A percentile compares a stretch with the other conserved stretches of the same genome.
Evolutionary conservation across 163 green algal species (phyloP).

Genomic region (Prototheca wickerhamii): DNA sequence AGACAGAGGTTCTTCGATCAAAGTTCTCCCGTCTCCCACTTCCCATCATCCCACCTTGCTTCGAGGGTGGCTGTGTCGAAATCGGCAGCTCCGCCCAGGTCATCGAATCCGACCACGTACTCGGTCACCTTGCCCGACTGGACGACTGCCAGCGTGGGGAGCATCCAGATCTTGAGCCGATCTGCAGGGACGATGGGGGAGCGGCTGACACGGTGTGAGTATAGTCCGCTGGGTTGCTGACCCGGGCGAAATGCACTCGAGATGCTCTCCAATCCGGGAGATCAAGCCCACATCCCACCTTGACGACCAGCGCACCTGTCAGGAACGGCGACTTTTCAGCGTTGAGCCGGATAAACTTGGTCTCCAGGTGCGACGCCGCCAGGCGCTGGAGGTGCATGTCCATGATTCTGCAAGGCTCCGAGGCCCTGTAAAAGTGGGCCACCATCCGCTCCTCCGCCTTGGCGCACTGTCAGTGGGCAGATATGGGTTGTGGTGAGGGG

Average conservation of each 20-base stretch:
- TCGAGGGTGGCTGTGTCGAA: conserved; percentile 64
- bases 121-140: conserved; percentile 85
- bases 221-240: background rate
- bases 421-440: conserved; percentile 91
- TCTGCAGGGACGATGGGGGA: conserved; percentile 70
- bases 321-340: conserved; percentile 91
- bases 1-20: background rate
- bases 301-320: conserved; percentile 7
- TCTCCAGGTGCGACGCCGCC: conserved; percentile 84
- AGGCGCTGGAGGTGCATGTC: conserved; percentile 89
- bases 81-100: conserved; percentile 82
- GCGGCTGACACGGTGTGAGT: background rate
- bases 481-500: background rate
- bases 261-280: background rate
- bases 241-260: background rate
- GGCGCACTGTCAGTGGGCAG: background rate
- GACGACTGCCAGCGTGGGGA: conserved; percentile 91
- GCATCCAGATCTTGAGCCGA: conserved; percentile 91
- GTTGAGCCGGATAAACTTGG: conserved; percentile 90
- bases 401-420: conserved; percentile 95
- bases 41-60: conserved; percentile 17
- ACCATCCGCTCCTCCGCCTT: conserved; percentile 90
- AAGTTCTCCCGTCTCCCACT: background rate
- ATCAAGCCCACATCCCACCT: background rate
- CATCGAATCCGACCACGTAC: conserved; percentile 89